These are phyloP conservation scores for Rhodamnia rubescens DNA, from an alignment of 345 rosid species.

Conservation along the genomic window DNA sequence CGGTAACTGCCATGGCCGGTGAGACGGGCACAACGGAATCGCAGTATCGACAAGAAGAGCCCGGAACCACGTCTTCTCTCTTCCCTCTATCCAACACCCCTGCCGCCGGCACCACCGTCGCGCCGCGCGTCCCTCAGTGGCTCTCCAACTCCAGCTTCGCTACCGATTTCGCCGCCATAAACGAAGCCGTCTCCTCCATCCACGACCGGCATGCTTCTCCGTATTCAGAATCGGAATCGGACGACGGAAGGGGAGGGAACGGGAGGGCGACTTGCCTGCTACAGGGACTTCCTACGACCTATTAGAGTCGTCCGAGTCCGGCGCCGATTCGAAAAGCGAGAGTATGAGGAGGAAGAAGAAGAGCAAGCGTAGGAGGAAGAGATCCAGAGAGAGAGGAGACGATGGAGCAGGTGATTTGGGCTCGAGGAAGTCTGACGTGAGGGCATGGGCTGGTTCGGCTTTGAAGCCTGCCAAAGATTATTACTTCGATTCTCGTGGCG, in stretches of 20 bases:
- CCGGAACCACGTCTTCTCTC: background rate
- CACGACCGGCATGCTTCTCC: background rate
- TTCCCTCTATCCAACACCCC: constrained; percentile 27
- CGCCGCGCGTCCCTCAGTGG: constrained; percentile 42
- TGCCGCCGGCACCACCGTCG: constrained; percentile 7
- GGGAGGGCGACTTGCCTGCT: constrained; percentile 1
- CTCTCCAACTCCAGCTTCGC: constrained; percentile 84
- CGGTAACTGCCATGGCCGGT: background rate
- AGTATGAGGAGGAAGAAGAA: constrained; percentile 23
- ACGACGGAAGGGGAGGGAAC: constrained; percentile 11
- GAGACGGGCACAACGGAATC: background rate
- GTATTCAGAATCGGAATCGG: constrained; percentile 19
- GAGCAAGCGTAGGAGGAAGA: constrained; percentile 18
- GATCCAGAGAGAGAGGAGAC: constrained; percentile 27
- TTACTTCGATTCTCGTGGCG: constrained; percentile 79
- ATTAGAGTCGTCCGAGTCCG: constrained; percentile 14
- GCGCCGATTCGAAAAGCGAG: constrained; percentile 9
- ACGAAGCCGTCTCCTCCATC: constrained; percentile 33
- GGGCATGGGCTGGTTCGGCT: constrained; percentile 33
- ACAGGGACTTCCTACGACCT: constrained; percentile 26
- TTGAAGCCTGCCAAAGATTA: constrained; percentile 59
- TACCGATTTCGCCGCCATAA: constrained; percentile 44
- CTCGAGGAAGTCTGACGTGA: constrained; percentile 32
- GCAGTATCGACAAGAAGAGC: background rate
- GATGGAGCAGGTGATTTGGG: constrained; percentile 14